Evolutionary conservation across 1,139 yeast genomes (phyloP).

Genomic region (Kluyveromyces marxianus): DNA sequence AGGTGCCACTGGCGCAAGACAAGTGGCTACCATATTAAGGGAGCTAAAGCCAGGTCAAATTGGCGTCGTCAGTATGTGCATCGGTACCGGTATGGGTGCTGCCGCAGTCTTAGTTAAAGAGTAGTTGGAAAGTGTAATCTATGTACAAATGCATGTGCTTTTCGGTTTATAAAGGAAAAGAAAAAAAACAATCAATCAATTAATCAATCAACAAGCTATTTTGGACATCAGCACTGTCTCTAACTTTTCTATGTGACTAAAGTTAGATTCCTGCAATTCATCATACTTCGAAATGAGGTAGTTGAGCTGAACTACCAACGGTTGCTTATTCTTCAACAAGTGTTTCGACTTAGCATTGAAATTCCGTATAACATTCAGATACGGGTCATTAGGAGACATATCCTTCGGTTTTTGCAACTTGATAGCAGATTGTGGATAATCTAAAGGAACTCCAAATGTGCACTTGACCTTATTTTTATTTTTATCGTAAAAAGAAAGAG

Average conservation of each 20-base stretch:
- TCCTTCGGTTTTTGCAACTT: slow-evolving; percentile 7
- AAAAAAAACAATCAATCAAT: too few relatives aligned
- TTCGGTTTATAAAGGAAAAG: neutral
- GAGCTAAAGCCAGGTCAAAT: slow-evolving; percentile 74
- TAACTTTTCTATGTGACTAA: slow-evolving; percentile 7
- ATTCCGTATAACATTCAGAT: slow-evolving; percentile 6
- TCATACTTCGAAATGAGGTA: slow-evolving; percentile 10
- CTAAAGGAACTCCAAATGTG: slow-evolving; percentile 11
- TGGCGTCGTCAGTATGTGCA: slow-evolving; percentile 93
- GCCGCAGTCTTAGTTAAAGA: slow-evolving; percentile 80
- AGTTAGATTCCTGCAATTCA: slow-evolving; percentile 6
- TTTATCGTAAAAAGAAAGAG: slow-evolving; percentile 6
- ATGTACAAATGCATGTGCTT: neutral
- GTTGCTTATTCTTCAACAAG: slow-evolving; percentile 3
- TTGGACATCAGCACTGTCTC: slow-evolving; percentile 7
- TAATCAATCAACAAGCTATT: slow-evolving; percentile 4
- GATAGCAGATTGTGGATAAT: slow-evolving; percentile 13
- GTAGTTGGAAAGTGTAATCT: slow-evolving; percentile 25
- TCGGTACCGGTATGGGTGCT: slow-evolving; percentile 98
- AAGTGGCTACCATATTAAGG: slow-evolving; percentile 77
- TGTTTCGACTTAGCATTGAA: slow-evolving; percentile 12
- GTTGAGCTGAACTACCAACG: slow-evolving; percentile 13
- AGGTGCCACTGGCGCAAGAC: slow-evolving; percentile 95
- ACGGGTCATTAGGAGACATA: neutral
- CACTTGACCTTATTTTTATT: slow-evolving; percentile 7